A percentile compares a stretch with the other conserved stretches of the same genome.
These are phyloP conservation scores for Fusarium devonianum DNA, from an alignment of 2,329 filamentous ascomycete species.

Conservation along the genomic window DNA sequence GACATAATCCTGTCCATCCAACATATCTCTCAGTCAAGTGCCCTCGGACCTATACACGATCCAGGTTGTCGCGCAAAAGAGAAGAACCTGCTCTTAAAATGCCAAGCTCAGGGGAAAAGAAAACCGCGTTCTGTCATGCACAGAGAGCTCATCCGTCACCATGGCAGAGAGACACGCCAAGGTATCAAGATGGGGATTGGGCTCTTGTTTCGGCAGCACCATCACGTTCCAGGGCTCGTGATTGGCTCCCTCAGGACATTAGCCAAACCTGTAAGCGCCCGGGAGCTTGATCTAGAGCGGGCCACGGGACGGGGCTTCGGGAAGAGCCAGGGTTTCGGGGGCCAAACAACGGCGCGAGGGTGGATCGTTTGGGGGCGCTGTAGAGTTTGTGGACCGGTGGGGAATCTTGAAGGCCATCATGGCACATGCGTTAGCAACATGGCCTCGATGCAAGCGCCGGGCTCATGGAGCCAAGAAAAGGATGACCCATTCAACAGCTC, in stretches of 20 bases:
- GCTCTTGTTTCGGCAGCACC: slow-evolving; percentile 16
- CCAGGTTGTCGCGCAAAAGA: neutral
- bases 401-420: slow-evolving; percentile 26
- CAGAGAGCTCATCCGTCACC: slow-evolving; percentile 9
- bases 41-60: neutral
- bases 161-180: slow-evolving; percentile 9
- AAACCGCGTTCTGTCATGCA: neutral
- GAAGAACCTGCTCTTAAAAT: slow-evolving; percentile 1
- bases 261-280: slow-evolving; percentile 40
- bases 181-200: slow-evolving; percentile 16
- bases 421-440: slow-evolving; percentile 15
- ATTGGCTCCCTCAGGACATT: slow-evolving; percentile 31
- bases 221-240: slow-evolving; percentile 11
- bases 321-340: slow-evolving; percentile 29
- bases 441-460: slow-evolving; percentile 37
- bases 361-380: slow-evolving; percentile 25
- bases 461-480: slow-evolving; percentile 31
- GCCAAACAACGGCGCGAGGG: slow-evolving; percentile 18
- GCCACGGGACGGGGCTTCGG: slow-evolving; percentile 28
- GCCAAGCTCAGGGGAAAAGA: slow-evolving; percentile 3
- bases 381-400: slow-evolving; percentile 24
- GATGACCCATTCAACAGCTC: slow-evolving; percentile 4
- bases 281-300: slow-evolving; percentile 30
- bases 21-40: neutral
- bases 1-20: too few relatives aligned